Conservation (phyloP, 169 alveolate species). For the Plasmodium adleri region DNA sequence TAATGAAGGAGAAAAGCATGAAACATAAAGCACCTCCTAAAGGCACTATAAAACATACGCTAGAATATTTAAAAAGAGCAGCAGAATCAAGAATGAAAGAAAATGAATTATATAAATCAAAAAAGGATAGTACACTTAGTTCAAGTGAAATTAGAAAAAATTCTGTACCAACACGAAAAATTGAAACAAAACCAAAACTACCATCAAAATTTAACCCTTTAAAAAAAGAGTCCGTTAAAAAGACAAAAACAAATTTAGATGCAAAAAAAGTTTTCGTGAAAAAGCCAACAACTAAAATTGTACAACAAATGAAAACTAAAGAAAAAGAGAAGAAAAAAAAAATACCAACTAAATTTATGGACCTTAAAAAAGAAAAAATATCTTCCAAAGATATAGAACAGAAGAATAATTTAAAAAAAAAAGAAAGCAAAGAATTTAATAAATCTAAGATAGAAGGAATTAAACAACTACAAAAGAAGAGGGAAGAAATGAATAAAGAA, state of each 20-base stretch:
- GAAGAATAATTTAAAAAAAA: conserved; percentile 17
- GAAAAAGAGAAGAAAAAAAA: conserved; percentile 55
- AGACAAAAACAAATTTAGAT: conserved; percentile 24
- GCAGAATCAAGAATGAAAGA: conserved; percentile 39
- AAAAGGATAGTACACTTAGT: conserved; percentile 1
- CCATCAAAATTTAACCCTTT: conserved; percentile 26
- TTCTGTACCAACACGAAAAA: conserved; percentile 10
- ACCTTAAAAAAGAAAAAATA: conserved; percentile 19
- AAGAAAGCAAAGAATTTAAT: conserved; percentile 1
- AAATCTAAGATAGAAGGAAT: neutral
- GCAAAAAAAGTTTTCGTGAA: conserved; percentile 26
- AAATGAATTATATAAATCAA: conserved; percentile 1
- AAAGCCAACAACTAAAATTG: conserved; percentile 46
- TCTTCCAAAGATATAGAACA: conserved; percentile 1
- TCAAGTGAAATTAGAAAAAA: neutral
- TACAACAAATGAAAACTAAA: conserved; percentile 22
- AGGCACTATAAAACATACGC: conserved; percentile 44
- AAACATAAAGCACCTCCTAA: conserved; percentile 62
- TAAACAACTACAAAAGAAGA: conserved; percentile 3
- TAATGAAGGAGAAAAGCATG: conserved; percentile 45
- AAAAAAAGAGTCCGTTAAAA: conserved; percentile 27
- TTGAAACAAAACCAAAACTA: conserved; percentile 26
- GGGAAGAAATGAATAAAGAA: conserved; percentile 22
- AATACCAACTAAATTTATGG: conserved; percentile 16
- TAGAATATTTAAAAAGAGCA: conserved; percentile 34